Evolutionary conservation across 371 early-diverging fungal species (phyloP), one percentile per base, ranked within the genome.

Genomic region (Mucor mucedo): DNA sequence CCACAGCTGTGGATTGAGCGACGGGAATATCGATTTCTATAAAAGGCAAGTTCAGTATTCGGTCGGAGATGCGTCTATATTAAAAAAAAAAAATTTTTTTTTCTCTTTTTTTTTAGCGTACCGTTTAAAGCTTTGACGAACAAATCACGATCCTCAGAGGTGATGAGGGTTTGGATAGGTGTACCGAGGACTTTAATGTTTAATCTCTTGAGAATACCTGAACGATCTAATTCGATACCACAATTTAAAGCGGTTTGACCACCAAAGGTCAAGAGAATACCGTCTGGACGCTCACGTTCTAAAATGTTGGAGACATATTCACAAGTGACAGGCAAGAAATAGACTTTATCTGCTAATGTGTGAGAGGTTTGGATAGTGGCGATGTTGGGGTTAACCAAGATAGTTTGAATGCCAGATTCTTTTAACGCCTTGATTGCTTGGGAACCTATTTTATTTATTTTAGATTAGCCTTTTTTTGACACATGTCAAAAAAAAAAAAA

Each of bases 281-380:
- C 96, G 73, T 97, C 98, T n/a, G 98, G 98, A 42, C 87, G 82
- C 77, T 97, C 98, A 50, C 87, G 80, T 72, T 93, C 87, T 65
- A 97, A 87, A 53, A 97, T 91, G 70, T 95, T 87, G 62, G 86
- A 87, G 54, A 97, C 84, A 63, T 89, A 95, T 69, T 95, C 93
- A n/a, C 96, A 89, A 28, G 93, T 95, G 63, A 96, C 92, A 21
- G 98, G 98, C 47, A 96, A 71, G 72, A 97, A 97, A 86, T 96
- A 97, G 41, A 95, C 95, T 50, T 86, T 84, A 76, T 95, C 95
- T 4, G 98, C 98, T 40, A 97, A 83, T 38, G 89, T 91, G 66
- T 93, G 88, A 42, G 92, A 91, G n/a, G 98, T 97, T 83, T 97
- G 98, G 60, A 96, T 93, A 11, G 98, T 97, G 29, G 98, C 98